Evolutionary conservation across 2,329 filamentous ascomycete genomes (phyloP).

Genomic region (Botryotinia convoluta): DNA sequence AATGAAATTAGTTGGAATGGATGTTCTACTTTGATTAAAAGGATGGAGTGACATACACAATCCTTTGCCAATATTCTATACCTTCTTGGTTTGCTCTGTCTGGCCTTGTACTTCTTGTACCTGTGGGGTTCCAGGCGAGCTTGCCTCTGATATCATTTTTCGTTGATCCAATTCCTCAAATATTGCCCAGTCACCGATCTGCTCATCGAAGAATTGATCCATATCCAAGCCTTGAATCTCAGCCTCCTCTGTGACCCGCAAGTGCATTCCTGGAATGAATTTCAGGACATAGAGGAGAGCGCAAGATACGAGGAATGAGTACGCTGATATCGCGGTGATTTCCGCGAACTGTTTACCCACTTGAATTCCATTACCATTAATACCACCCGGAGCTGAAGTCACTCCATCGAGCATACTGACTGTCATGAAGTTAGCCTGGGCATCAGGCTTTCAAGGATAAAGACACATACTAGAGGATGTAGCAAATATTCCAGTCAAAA

Average conservation of each 20-base stretch:
- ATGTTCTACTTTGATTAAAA: neutral
- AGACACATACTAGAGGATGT: conserved; percentile 37
- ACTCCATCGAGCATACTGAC: conserved; percentile 53
- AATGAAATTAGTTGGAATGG: neutral
- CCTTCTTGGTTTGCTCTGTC: neutral
- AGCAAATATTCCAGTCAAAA: conserved; percentile 58
- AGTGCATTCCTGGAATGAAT: conserved; percentile 55
- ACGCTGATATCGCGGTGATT: conserved; percentile 53
- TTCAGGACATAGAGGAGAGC: conserved; percentile 55
- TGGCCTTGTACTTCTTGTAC: conserved; percentile 19
- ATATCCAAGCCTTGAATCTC: conserved; percentile 54
- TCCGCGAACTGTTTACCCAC: conserved; percentile 57
- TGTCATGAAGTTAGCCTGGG: conserved; percentile 25
- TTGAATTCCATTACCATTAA: conserved; percentile 52
- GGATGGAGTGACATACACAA: neutral
- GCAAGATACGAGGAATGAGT: conserved; percentile 53
- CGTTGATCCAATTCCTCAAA: conserved; percentile 33
- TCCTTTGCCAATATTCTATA: neutral
- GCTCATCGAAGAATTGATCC: conserved; percentile 48
- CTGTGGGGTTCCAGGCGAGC: conserved; percentile 25
- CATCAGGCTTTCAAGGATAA: neutral
- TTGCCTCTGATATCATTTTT: conserved; percentile 23
- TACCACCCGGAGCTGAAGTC: conserved; percentile 45
- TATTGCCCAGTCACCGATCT: conserved; percentile 41
- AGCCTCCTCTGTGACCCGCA: conserved; percentile 54